Percentiles rank a stretch among this genome's conserved stretches.
Evolutionary conservation across 768 basidiomycete genomes (phyloP).

Genomic region (Rhizopogon salebrosus): DNA sequence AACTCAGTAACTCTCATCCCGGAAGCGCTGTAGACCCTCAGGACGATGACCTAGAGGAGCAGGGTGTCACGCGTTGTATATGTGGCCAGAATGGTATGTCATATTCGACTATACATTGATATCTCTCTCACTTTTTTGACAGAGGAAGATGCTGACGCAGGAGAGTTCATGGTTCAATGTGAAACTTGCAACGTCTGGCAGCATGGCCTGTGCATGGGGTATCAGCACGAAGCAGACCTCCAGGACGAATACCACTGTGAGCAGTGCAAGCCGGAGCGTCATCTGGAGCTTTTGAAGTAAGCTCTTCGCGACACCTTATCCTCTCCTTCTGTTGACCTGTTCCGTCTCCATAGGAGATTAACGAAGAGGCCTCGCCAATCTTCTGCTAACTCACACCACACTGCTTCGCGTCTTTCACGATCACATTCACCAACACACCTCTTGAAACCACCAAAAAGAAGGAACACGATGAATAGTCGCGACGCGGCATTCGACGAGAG

Average conservation of each 20-base stretch:
- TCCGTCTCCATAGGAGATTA: slow-evolving; percentile 44
- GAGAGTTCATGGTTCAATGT: slow-evolving; percentile 97
- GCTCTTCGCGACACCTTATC: slow-evolving; percentile 26
- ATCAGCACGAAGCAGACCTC: slow-evolving; percentile 69
- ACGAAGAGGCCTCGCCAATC: slow-evolving; percentile 59
- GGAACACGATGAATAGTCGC: slow-evolving; percentile 97
- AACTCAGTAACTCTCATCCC: slow-evolving; percentile 22
- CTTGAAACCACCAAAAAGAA: slow-evolving; percentile 73
- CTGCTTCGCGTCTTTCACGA: slow-evolving; percentile 59
- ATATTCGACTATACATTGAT: slow-evolving; percentile 5
- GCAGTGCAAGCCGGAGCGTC: slow-evolving; percentile 82
- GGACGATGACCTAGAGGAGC: slow-evolving; percentile 45
- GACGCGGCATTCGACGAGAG: slow-evolving; percentile 93
- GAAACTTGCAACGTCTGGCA: slow-evolving; percentile 98
- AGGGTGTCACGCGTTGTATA: slow-evolving; percentile 73
- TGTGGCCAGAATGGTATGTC: slow-evolving; percentile 75
- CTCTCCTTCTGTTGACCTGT: slow-evolving; percentile 11
- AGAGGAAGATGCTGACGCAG: slow-evolving; percentile 77
- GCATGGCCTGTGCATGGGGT: slow-evolving; percentile 95
- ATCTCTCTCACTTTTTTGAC: slow-evolving; percentile 26
- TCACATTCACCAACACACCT: slow-evolving; percentile 64
- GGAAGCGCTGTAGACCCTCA: slow-evolving; percentile 32
- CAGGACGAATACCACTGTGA: slow-evolving; percentile 92
- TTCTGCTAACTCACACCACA: slow-evolving; percentile 58
- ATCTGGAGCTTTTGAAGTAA: slow-evolving; percentile 77